Evolutionary conservation across 768 basidiomycete species (phyloP), one percentile per base, ranked within the genome.

Genomic region (Steccherinum ochraceum): DNA sequence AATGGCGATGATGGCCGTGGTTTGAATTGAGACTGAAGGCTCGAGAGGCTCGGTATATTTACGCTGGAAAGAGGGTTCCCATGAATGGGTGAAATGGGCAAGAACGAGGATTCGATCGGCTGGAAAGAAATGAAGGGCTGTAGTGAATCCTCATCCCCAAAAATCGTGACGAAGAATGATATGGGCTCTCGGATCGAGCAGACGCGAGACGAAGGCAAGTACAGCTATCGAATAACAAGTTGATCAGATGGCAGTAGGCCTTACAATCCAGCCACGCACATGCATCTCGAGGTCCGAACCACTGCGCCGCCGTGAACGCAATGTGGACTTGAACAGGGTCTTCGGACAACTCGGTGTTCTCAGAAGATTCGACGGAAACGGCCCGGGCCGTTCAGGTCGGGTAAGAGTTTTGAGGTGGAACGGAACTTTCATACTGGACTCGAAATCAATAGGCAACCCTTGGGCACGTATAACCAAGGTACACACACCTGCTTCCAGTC

Each of bases 171-270:
- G 47, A 52, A 54, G 52, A 63, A 65, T 5, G 62, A 61, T 13
- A 65, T 63, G 3, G 61, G 59, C 35, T 62, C 60, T 30, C 54
- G 51, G 39, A 57, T 30, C 44, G 56, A 51, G 49, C 62, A 65
- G 12, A 63, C 51, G 24, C 60, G 62, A 3, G 59, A 55, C 12
- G 46, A 46, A 5, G 64, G 61, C 1, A 65, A 55, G 46, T 55
- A 65, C 49, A 65, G 24, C 58, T 62, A 53, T 46, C 12, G 19
- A 16, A 19, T 44, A 4, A n/a, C n/a, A 49, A 30, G 16, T 5
- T 3, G 48, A 39, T 40, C 10, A 24, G 40, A 21, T 25, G 1
- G 24, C 24, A 42, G 19, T 16, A n/a, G 20, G 23, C 16, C 45
- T 12, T n/a, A 45, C 18, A 10, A 21, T 45, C 26, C 16, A 27